Percentiles rank a stretch among this genome's conserved stretches.
Conservation (phyloP, 2,329 filamentous ascomycete genomes). For the Ascosphaera apis region DNA sequence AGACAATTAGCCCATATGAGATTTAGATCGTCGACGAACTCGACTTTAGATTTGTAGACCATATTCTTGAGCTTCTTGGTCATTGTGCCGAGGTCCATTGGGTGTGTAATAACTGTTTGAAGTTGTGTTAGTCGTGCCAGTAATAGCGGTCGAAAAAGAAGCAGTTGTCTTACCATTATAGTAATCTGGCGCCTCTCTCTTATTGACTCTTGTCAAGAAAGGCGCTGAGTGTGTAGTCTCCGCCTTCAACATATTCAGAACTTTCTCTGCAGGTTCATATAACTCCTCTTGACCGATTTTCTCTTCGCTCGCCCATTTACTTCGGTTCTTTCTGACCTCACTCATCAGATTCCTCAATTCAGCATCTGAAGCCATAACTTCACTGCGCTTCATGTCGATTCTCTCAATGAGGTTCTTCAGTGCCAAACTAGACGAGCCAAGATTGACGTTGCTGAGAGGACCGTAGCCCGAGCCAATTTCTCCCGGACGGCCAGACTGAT, state of each 20-base stretch:
- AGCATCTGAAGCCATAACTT: conserved; percentile 77
- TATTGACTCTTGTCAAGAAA: conserved; percentile 84
- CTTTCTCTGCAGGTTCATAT: conserved; percentile 91
- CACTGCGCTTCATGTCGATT: conserved; percentile 77
- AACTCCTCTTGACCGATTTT: conserved; percentile 94
- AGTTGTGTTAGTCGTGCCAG: conserved; percentile 2
- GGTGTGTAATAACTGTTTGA: conserved; percentile 64
- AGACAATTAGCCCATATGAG: conserved; percentile 95
- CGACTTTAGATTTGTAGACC: conserved; percentile 68
- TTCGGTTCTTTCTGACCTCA: conserved; percentile 90
- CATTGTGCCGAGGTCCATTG: conserved; percentile 96
- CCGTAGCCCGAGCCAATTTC: conserved; percentile 44
- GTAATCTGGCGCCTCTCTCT: conserved; percentile 91
- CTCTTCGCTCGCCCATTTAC: conserved; percentile 97
- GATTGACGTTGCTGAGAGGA: conserved; percentile 75
- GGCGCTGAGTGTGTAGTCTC: conserved; percentile 96
- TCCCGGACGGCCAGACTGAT: too few species aligned
- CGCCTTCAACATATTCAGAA: conserved; percentile 87
- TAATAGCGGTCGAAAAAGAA: background rate
- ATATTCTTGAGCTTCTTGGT: conserved; percentile 83
- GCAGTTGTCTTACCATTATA: conserved; percentile 45
- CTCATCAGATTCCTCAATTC: conserved; percentile 85
- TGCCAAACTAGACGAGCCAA: conserved; percentile 86
- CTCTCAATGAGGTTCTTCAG: conserved; percentile 91
- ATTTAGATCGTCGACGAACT: conserved; percentile 83